Evolutionary conservation across 768 basidiomycete species (phyloP).

Genomic region (Psilocybe cubensis): DNA sequence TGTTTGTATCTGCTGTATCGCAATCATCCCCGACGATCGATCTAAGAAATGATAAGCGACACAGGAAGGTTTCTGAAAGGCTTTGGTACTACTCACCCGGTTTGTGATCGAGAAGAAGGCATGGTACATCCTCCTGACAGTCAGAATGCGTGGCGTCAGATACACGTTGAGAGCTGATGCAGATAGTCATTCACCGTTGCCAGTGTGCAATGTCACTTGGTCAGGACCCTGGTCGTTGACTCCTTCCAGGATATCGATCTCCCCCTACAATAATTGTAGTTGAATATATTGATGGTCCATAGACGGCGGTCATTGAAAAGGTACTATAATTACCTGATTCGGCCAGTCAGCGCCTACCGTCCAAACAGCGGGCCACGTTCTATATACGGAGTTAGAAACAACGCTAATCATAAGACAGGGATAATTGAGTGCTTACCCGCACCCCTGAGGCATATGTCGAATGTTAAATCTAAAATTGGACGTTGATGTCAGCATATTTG

Average conservation of each 20-base stretch:
- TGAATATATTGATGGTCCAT: background rate
- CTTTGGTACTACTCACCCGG: conserved; percentile 41
- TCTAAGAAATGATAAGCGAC: conserved; percentile 23
- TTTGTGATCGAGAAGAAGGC: conserved; percentile 45
- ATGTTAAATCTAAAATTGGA: conserved; percentile 34
- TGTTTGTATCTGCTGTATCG: conserved; percentile 47
- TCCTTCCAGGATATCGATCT: conserved; percentile 59
- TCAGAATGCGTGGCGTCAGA: background rate
- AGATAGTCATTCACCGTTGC: conserved; percentile 34
- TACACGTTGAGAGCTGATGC: background rate
- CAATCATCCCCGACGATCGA: conserved; percentile 48
- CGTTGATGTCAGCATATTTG: background rate
- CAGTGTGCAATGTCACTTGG: conserved; percentile 49
- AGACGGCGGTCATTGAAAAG: conserved; percentile 8
- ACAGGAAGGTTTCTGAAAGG: background rate
- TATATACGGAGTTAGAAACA: conserved; percentile 12
- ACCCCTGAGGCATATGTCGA: conserved; percentile 61
- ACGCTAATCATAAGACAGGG: background rate
- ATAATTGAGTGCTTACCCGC: conserved; percentile 40
- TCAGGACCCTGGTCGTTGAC: conserved; percentile 61
- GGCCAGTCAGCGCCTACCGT: conserved; percentile 37
- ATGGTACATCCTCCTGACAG: conserved; percentile 51
- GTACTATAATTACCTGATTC: conserved; percentile 26
- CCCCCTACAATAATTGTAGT: conserved; percentile 38
- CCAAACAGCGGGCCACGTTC: conserved; percentile 56